Conservation (phyloP, 768 basidiomycete genomes). For the Cyclocybe aegerita region DNA sequence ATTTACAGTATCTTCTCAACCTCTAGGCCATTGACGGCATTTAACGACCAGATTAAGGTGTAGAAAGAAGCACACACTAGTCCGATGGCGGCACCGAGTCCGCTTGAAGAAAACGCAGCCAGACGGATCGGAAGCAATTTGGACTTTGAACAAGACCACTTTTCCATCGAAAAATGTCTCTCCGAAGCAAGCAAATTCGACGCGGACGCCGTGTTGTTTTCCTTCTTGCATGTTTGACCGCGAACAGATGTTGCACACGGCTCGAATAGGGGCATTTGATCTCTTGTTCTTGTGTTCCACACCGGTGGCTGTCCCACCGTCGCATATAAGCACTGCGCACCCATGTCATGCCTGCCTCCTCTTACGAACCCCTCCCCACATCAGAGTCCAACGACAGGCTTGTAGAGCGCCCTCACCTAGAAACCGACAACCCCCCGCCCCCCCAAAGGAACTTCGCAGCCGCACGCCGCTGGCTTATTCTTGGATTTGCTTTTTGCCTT, state of each 20-base stretch:
- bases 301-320: conserved; percentile 14
- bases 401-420: conserved; percentile 10
- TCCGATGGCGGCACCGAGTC: too few relatives aligned
- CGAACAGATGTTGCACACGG: background rate
- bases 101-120: too few relatives aligned
- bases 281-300: background rate
- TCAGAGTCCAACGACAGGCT: conserved; percentile 12
- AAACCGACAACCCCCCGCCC: conserved; percentile 22
- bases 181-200: too few relatives aligned
- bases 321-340: conserved; percentile 14
- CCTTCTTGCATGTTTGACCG: too few relatives aligned
- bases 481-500: conserved; percentile 34
- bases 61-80: too few relatives aligned
- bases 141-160: too few relatives aligned
- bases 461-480: conserved; percentile 29
- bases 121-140: too few relatives aligned
- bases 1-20: too few relatives aligned
- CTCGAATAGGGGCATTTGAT: conserved; percentile 4
- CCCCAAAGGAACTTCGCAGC: conserved; percentile 19
- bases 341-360: conserved; percentile 14
- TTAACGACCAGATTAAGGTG: too few relatives aligned
- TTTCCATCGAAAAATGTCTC: too few relatives aligned
- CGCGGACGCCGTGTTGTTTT: too few relatives aligned
- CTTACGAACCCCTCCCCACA: conserved; percentile 10
- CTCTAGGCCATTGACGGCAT: too few relatives aligned